Evolutionary conservation across 441 rosid species (phyloP).

Genomic region (Brassica hybrid): DNA sequence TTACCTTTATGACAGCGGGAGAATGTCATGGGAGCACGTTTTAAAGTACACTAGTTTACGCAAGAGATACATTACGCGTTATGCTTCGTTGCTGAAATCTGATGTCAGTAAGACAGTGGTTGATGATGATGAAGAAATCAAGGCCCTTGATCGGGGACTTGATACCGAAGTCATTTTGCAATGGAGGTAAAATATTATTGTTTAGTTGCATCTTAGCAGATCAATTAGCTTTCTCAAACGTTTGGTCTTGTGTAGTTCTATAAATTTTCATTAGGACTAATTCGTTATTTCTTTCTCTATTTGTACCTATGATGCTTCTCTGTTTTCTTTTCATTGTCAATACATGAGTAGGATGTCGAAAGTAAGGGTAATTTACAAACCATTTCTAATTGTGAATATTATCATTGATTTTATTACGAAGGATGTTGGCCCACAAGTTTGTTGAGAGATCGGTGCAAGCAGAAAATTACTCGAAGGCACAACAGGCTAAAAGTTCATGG

Average conservation of each 20-base stretch:
- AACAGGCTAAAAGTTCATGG: slow-evolving; percentile 85
- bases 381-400: slow-evolving; percentile 15
- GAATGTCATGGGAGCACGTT: slow-evolving; percentile 94
- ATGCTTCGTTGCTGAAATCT: slow-evolving; percentile 90
- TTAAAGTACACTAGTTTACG: slow-evolving; percentile 77
- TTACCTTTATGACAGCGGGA: slow-evolving; percentile 81
- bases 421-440: slow-evolving; percentile 99
- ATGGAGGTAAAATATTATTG: slow-evolving; percentile 77
- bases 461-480: slow-evolving; percentile 58
- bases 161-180: slow-evolving; percentile 93
- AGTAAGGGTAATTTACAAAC: slow-evolving; percentile 18
- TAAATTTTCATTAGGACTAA: slow-evolving; percentile 22
- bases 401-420: slow-evolving; percentile 45
- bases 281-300: slow-evolving; percentile 12
- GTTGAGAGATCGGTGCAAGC: slow-evolving; percentile 78
- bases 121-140: slow-evolving; percentile 83
- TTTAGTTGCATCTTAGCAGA: slow-evolving; percentile 25
- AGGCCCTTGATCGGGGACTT: slow-evolving; percentile 88
- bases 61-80: slow-evolving; percentile 86
- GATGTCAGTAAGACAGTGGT: slow-evolving; percentile 65
- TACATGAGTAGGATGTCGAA: slow-evolving; percentile 23
- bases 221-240: slow-evolving; percentile 17
- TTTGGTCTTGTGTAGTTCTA: slow-evolving; percentile 4
- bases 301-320: slow-evolving; percentile 16
- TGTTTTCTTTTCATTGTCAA: slow-evolving; percentile 21